phyloP scores from a whole-genome alignment of 1,284 basidiomycete genomes.

The Naganishia sp. region DNA sequence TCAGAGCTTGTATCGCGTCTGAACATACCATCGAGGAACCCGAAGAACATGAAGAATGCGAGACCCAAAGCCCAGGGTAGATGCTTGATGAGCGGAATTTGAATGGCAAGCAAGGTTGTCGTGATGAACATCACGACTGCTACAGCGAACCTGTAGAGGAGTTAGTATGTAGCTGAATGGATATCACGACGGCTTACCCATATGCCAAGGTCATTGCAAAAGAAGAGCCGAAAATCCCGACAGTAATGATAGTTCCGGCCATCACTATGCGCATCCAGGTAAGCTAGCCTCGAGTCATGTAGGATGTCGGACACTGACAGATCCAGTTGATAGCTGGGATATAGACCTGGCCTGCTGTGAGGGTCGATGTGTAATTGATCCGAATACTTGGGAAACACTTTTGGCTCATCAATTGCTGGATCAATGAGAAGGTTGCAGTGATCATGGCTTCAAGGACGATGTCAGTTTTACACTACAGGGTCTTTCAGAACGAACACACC shows the following conservation, averaged over 20 bases:
- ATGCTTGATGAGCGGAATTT: constrained; percentile 63
- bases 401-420: constrained; percentile 66
- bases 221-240: constrained; percentile 63
- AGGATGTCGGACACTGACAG: constrained; percentile 7
- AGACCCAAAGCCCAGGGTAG: constrained; percentile 57
- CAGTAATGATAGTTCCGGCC: constrained; percentile 61
- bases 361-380: constrained; percentile 64
- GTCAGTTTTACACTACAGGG: neutral
- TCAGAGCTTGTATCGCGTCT: neutral
- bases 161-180: neutral
- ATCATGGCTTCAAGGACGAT: constrained; percentile 64
- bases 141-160: constrained; percentile 59
- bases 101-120: constrained; percentile 61
- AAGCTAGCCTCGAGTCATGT: neutral
- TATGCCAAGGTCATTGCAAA: constrained; percentile 60
- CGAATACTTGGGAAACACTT: constrained; percentile 62
- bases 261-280: constrained; percentile 49
- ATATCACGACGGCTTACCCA: constrained; percentile 44
- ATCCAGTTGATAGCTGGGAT: constrained; percentile 64
- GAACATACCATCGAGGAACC: constrained; percentile 61
- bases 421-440: constrained; percentile 65
- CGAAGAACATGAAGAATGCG: constrained; percentile 61
- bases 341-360: constrained; percentile 65
- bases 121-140: constrained; percentile 67
- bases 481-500: neutral